phyloP scores from a whole-genome alignment of 352 stramenopile species.

The Phytophthora melonis region DNA sequence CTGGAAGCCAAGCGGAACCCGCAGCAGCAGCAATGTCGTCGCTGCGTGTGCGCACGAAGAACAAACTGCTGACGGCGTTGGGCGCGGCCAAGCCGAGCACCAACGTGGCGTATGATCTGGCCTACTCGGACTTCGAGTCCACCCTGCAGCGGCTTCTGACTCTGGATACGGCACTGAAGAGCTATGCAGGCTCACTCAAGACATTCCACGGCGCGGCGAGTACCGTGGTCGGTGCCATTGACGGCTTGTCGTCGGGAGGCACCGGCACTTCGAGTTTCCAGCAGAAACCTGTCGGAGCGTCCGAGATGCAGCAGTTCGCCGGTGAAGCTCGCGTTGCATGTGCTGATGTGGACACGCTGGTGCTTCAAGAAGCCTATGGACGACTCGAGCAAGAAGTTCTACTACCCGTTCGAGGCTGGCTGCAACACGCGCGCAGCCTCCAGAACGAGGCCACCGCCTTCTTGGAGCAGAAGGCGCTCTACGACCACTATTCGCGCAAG shows the following conservation, averaged over 20 bases:
- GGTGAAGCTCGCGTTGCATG: constrained; percentile 69
- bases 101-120: constrained; percentile 80
- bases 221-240: constrained; percentile 64
- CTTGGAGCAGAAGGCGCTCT: constrained; percentile 73
- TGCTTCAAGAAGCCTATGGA: constrained; percentile 57
- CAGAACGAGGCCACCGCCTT: constrained; percentile 61
- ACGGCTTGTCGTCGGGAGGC: constrained; percentile 47
- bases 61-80: constrained; percentile 80
- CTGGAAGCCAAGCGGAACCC: neutral
- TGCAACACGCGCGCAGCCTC: constrained; percentile 51
- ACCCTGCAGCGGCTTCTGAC: constrained; percentile 52
- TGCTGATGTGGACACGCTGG: constrained; percentile 64
- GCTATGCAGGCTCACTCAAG: constrained; percentile 68
- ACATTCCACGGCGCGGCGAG: constrained; percentile 66
- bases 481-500: constrained; percentile 86
- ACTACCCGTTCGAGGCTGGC: constrained; percentile 64
- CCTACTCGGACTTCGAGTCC: constrained; percentile 71
- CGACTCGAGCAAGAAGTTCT: constrained; percentile 74
- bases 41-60: constrained; percentile 75
- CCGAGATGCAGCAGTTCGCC: constrained; percentile 73
- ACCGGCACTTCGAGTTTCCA: constrained; percentile 30
- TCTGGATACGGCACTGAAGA: constrained; percentile 62
- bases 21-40: constrained; percentile 64
- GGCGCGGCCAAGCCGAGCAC: constrained; percentile 79
- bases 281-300: constrained; percentile 43